Evolutionary conservation across 1,284 basidiomycete genomes (phyloP).

Genomic region (Melampsora larici-populina): DNA sequence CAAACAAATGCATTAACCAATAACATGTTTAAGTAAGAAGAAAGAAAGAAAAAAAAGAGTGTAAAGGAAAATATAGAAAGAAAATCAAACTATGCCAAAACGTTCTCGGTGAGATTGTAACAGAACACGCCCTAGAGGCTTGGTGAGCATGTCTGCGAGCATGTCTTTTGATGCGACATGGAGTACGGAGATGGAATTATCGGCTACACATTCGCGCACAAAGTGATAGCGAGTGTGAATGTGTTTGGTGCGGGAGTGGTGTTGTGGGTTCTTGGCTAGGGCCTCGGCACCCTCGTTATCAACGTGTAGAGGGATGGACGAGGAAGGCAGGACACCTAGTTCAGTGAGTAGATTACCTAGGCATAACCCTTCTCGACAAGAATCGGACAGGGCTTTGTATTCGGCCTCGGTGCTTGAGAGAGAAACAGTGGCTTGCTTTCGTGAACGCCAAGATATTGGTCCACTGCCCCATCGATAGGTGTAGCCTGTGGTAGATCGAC

Average conservation of each 20-base stretch:
- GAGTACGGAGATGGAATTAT: neutral
- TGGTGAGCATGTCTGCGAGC: neutral
- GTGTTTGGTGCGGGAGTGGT: constrained; percentile 9
- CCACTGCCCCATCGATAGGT: neutral
- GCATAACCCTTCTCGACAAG: neutral
- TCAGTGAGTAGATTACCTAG: neutral
- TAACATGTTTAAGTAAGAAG: too few species aligned
- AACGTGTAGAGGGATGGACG: too few species aligned
- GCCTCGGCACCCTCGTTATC: too few species aligned
- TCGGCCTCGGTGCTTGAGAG: too few species aligned
- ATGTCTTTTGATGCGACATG: constrained; percentile 49
- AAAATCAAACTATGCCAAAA: too few species aligned
- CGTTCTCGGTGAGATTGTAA: too few species aligned
- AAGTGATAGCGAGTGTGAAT: constrained; percentile 21
- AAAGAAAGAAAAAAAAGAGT: too few species aligned
- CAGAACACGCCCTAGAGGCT: neutral
- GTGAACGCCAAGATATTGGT: constrained; percentile 10
- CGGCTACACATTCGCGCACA: constrained; percentile 1
- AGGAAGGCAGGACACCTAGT: neutral
- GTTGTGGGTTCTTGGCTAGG: neutral
- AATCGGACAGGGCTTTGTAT: neutral
- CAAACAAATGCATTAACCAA: too few species aligned
- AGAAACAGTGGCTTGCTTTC: constrained; percentile 6
- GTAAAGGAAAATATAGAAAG: too few species aligned
- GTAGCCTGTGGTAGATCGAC: neutral